Evolutionary conservation across 345 rosid species (phyloP).

Genomic region (Pugionium cornutum): DNA sequence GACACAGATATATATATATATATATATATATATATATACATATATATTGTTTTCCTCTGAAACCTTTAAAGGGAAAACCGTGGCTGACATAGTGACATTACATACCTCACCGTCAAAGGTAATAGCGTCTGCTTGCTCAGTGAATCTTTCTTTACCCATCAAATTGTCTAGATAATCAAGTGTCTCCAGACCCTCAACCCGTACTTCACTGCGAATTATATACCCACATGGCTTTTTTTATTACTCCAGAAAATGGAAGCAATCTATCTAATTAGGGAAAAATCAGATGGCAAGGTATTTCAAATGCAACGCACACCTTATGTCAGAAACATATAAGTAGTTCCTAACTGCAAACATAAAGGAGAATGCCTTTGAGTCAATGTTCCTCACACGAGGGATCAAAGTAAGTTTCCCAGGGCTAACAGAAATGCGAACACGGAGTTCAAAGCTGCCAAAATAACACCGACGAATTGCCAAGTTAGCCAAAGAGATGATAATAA

Average conservation of each 20-base stretch:
- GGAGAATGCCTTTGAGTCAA: constrained; percentile 75
- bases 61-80: background rate
- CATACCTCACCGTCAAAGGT: constrained; percentile 92
- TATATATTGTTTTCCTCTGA: too few relatives aligned
- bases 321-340: constrained; percentile 84
- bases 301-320: constrained; percentile 56
- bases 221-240: constrained; percentile 20
- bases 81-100: constrained; percentile 3
- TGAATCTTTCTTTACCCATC: constrained; percentile 64
- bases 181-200: constrained; percentile 97
- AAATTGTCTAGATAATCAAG: constrained; percentile 88
- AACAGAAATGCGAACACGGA: constrained; percentile 78
- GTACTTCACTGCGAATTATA: constrained; percentile 80
- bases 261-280: background rate
- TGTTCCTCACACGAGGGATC: constrained; percentile 94
- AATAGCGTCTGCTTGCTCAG: constrained; percentile 97
- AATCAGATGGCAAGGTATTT: constrained; percentile 1
- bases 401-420: constrained; percentile 77
- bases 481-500: constrained; percentile 14
- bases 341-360: constrained; percentile 72
- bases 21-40: too few relatives aligned
- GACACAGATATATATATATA: too few relatives aligned
- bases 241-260: background rate
- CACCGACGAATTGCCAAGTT: constrained; percentile 18
- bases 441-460: constrained; percentile 67